Percentiles rank a stretch among this genome's conserved stretches.
These are phyloP conservation scores for Pseudocercospora eumusae DNA, from an alignment of 2,329 filamentous ascomycete species.

Conservation along the genomic window DNA sequence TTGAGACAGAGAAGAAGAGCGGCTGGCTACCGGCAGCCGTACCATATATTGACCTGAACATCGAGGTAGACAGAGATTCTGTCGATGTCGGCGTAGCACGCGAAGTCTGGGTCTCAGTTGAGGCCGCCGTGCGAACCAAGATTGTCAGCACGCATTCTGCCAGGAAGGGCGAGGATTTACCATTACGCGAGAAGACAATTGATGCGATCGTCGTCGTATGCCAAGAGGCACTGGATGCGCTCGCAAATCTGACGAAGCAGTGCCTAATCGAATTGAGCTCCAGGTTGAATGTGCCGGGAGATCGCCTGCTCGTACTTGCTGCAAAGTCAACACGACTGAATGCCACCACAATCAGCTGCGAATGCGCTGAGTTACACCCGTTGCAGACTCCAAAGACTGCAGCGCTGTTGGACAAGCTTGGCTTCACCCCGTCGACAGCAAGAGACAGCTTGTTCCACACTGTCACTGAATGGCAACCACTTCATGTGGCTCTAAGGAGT, in stretches of 20 bases:
- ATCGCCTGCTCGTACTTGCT: slow-evolving; percentile 21
- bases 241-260: slow-evolving; percentile 14
- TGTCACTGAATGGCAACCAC: slow-evolving; percentile 16
- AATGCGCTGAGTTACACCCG: slow-evolving; percentile 22
- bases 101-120: slow-evolving; percentile 37
- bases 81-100: slow-evolving; percentile 32
- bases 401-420: slow-evolving; percentile 23
- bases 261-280: slow-evolving; percentile 26
- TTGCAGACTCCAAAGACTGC: slow-evolving; percentile 20
- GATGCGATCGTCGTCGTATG: slow-evolving; percentile 24
- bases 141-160: slow-evolving; percentile 12
- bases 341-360: slow-evolving; percentile 15
- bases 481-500: slow-evolving; percentile 16
- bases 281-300: slow-evolving; percentile 18
- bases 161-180: background rate
- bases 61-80: slow-evolving; percentile 27
- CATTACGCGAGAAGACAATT: slow-evolving; percentile 10
- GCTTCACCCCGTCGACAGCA: slow-evolving; percentile 20
- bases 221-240: slow-evolving; percentile 15
- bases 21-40: slow-evolving; percentile 16
- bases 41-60: slow-evolving; percentile 34
- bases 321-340: slow-evolving; percentile 13
- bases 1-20: background rate
- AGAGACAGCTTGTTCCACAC: slow-evolving; percentile 9
- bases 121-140: slow-evolving; percentile 33